Conservation (phyloP, 192 early-diverging fungal genomes). For the Backusella morwellensis region DNA sequence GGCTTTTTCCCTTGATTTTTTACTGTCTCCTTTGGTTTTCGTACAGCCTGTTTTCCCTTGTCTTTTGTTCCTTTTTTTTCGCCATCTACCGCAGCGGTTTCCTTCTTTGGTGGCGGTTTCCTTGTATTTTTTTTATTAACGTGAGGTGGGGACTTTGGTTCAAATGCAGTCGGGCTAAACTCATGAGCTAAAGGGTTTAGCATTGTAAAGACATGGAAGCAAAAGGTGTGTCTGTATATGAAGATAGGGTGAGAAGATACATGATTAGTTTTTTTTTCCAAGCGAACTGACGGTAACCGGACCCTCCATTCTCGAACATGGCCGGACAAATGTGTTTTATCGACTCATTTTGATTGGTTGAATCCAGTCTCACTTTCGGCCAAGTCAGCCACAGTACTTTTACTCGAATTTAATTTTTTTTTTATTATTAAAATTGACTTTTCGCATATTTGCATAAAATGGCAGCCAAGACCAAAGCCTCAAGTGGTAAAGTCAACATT, state of each 20-base stretch:
- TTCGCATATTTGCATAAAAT: background rate
- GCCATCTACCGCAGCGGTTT: background rate
- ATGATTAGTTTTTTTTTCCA: too few relatives aligned
- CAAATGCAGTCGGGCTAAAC: background rate
- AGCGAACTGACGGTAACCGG: background rate
- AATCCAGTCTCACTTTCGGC: background rate
- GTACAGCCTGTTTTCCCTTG: background rate
- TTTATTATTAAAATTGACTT: background rate
- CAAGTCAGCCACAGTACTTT: background rate
- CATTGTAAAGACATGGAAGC: background rate
- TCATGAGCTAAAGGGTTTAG: slow-evolving; percentile 12
- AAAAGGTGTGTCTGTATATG: background rate
- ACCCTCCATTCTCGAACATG: background rate
- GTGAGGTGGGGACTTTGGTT: background rate
- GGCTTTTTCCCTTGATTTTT: background rate
- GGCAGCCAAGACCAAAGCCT: background rate
- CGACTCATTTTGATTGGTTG: too few relatives aligned
- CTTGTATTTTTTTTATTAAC: background rate
- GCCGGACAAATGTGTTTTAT: background rate
- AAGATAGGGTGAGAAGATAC: background rate
- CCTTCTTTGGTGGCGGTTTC: background rate
- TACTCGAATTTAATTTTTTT: background rate
- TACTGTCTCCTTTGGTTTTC: background rate
- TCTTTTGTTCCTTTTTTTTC: background rate
- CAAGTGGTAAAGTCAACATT: background rate